phyloP scores from a whole-genome alignment of 2,329 filamentous ascomycete genomes.

The Aspergillus alliaceus region DNA sequence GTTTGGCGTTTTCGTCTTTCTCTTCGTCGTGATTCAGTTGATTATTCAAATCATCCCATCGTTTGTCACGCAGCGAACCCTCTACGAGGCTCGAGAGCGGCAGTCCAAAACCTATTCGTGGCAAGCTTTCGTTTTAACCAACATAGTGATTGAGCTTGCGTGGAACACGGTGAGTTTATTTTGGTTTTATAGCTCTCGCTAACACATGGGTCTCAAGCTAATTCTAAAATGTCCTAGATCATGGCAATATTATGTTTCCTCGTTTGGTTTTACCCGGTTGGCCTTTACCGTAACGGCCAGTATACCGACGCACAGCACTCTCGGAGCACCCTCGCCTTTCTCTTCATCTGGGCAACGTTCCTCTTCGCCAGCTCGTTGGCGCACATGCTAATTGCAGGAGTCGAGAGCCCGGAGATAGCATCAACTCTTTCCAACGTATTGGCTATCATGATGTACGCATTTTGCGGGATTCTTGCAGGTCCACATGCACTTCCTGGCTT shows the following conservation, averaged over 20 bases:
- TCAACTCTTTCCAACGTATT: constrained; percentile 7
- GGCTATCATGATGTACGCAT: constrained; percentile 10
- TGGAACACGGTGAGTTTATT: constrained; percentile 46
- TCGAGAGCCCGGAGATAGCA: constrained; percentile 5
- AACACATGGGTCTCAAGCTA: no score
- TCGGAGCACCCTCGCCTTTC: constrained; percentile 61
- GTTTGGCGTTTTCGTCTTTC: constrained; percentile 79
- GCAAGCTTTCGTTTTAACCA: constrained; percentile 67
- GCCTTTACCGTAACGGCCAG: constrained; percentile 35
- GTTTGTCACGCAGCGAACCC: constrained; percentile 55
- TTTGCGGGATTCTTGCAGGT: constrained; percentile 14
- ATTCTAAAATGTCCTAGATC: constrained; percentile 35
- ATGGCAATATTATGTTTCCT: constrained; percentile 58
- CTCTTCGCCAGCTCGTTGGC: constrained; percentile 69
- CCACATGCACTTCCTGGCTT: constrained; percentile 11
- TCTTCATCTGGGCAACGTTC: constrained; percentile 64
- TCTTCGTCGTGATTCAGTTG: constrained; percentile 67
- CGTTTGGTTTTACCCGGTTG: constrained; percentile 63
- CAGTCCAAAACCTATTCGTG: constrained; percentile 70
- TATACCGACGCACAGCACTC: constrained; percentile 35
- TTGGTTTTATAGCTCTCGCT: no score
- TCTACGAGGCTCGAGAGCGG: constrained; percentile 59
- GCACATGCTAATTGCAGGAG: constrained; percentile 63
- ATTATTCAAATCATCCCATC: constrained; percentile 54
- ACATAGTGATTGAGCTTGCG: constrained; percentile 68